Evolutionary conservation across 148 eudicot species (phyloP), one percentile per base, ranked within the genome.

Genomic region (Heliamphora exappendiculata): DNA sequence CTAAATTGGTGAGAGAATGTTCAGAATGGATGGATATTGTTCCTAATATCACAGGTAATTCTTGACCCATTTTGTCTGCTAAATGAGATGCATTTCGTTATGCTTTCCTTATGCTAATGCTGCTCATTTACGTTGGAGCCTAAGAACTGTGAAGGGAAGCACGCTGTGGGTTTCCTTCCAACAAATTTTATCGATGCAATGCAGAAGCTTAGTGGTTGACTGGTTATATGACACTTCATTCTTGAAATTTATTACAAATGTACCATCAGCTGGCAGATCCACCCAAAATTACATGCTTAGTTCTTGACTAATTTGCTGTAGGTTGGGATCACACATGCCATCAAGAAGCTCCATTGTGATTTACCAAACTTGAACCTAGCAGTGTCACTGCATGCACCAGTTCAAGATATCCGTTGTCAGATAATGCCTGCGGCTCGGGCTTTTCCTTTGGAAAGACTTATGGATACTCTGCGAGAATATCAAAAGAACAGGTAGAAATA

Each of bases 391-490:
- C 99, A 95, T 83, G 99, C 99, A 71, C 99, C 99, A 19, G 89
- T 95, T 75, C 99, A 95, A 81, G 98, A 91, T 42, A 91, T 95
- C 66, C 98, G 99, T 50, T 95, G 99, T 83, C 93, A 91, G 77
- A 95, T 95, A 78, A 95, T 95, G 99, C 99, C 99, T 60, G 96
- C 98, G 8, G 99, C 99, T 51, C 83, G 98, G 81, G 99, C 98
- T 57, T 95, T 95, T 82, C 99, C 99, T 79, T 82, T 95, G 82
- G 91, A 80, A 60, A 95, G 72, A 85, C 97, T 95, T 68, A 95
- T 95, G 99, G 87, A 81, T 79, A 74, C 98, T 42, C 86, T 95
- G 64, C 83, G 64, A 76, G 88, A 87, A 78, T 95, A 89, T 80
- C 98, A 95, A 78, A 87, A 85, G 82, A 86, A 81, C 64, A 88